Percentiles rank a stretch among this genome's conserved stretches.
Conservation (phyloP, 768 basidiomycete genomes). For the Lactarius quietus region DNA sequence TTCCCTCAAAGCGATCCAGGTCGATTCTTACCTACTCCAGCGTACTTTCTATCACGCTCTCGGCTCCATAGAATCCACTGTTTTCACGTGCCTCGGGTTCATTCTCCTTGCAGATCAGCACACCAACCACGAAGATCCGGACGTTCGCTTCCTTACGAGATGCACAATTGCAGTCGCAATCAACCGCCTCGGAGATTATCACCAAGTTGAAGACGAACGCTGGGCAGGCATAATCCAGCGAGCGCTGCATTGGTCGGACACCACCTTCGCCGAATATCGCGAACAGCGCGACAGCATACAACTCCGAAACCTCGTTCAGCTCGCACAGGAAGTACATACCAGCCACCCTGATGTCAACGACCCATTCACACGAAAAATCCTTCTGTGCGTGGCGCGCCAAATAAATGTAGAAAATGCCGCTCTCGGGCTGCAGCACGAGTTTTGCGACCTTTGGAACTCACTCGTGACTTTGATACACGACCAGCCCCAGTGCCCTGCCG, state of each 20-base stretch:
- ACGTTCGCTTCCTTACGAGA: neutral
- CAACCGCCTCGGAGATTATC: neutral
- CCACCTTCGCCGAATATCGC: neutral
- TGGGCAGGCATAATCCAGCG: neutral
- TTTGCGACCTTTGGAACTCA: constrained; percentile 1
- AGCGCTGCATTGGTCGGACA: neutral
- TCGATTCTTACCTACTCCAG: constrained; percentile 7
- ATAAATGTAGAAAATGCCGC: neutral
- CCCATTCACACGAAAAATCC: neutral
- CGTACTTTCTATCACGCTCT: constrained; percentile 12
- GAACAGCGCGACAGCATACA: neutral
- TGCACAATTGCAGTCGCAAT: constrained; percentile 7
- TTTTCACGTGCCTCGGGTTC: constrained; percentile 10
- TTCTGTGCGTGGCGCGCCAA: neutral
- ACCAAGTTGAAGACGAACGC: too few relatives aligned
- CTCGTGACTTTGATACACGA: neutral
- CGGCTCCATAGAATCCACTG: neutral
- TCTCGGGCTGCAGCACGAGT: neutral
- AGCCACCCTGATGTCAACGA: neutral
- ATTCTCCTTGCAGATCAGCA: neutral
- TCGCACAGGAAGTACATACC: neutral
- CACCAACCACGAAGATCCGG: neutral
- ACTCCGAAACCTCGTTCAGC: neutral
- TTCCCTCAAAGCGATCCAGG: neutral
- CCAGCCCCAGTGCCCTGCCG: neutral